Conservation (phyloP, 2,329 filamentous ascomycete species). For the Fusarium sp. region DNA sequence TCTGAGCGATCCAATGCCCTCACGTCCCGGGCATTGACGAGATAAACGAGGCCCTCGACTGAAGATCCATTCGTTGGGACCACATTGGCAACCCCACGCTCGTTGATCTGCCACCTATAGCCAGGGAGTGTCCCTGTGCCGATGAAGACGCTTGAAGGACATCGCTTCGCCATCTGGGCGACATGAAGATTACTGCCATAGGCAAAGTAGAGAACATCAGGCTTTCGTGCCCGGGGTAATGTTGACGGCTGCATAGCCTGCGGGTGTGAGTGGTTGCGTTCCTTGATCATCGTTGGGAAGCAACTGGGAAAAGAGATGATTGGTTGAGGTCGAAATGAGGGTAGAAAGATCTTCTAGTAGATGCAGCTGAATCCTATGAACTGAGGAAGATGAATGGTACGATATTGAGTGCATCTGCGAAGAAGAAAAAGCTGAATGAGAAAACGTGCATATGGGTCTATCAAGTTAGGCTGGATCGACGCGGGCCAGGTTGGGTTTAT, state of each 20-base stretch:
- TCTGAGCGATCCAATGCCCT: background rate
- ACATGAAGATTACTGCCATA: conserved; percentile 20
- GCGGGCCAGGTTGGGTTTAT: background rate
- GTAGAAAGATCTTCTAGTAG: background rate
- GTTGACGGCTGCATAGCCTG: background rate
- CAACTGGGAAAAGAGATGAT: background rate
- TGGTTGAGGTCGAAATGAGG: background rate
- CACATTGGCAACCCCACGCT: conserved; percentile 15
- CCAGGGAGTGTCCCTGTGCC: conserved; percentile 3
- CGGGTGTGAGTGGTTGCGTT: background rate
- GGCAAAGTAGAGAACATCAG: conserved; percentile 10
- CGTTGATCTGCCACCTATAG: conserved; percentile 15
- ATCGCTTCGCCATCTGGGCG: conserved; percentile 13
- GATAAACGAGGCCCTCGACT: conserved; percentile 4
- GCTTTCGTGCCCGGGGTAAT: background rate
- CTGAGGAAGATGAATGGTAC: background rate
- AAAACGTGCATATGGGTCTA: background rate
- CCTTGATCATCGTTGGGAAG: background rate
- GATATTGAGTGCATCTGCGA: background rate
- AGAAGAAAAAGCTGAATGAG: background rate
- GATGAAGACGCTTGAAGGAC: conserved; percentile 9
- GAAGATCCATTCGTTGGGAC: background rate
- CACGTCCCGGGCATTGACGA: background rate
- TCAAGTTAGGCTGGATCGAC: background rate
- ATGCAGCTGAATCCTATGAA: background rate